phyloP scores from a whole-genome alignment of 208 protist species.

The Trypanosoma congolense region DNA sequence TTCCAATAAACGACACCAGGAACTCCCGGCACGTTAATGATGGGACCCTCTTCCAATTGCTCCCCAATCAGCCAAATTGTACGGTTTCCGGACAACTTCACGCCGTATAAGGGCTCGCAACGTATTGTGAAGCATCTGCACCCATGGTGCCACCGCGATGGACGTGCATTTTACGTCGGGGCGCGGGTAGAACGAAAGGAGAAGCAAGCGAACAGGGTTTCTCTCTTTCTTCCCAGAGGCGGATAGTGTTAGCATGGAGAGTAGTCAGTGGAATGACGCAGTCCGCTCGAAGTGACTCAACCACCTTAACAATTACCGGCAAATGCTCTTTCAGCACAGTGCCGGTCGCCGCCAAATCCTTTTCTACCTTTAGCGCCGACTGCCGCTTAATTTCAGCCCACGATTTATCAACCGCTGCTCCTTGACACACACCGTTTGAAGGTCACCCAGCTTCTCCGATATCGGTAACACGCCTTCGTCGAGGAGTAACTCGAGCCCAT shows the following conservation, averaged over 20 bases:
- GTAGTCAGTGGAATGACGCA: constrained; percentile 56
- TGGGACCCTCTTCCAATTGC: constrained; percentile 48
- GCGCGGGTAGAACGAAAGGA: constrained; percentile 54
- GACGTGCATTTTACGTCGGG: constrained; percentile 36
- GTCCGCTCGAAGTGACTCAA: constrained; percentile 55
- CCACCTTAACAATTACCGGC: constrained; percentile 32
- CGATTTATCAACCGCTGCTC: not conserved
- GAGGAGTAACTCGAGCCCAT: no score
- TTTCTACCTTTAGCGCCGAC: constrained; percentile 22
- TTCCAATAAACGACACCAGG: constrained; percentile 29
- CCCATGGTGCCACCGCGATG: constrained; percentile 45
- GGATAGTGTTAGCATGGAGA: constrained; percentile 28
- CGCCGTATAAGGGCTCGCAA: constrained; percentile 32
- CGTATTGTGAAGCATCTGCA: constrained; percentile 27
- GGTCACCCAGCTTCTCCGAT: no score
- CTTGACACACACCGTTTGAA: no score
- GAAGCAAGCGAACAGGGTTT: constrained; percentile 34
- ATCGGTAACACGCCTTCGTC: no score
- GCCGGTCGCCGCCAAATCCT: constrained; percentile 23
- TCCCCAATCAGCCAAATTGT: constrained; percentile 49
- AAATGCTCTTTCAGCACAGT: constrained; percentile 40
- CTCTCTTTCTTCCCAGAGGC: constrained; percentile 25
- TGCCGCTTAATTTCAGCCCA: not conserved
- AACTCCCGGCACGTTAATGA: constrained; percentile 47
- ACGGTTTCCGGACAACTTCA: constrained; percentile 63